Evolutionary conservation across 177 flowering plant species (phyloP).

Genomic region (Vitis hybrid): DNA sequence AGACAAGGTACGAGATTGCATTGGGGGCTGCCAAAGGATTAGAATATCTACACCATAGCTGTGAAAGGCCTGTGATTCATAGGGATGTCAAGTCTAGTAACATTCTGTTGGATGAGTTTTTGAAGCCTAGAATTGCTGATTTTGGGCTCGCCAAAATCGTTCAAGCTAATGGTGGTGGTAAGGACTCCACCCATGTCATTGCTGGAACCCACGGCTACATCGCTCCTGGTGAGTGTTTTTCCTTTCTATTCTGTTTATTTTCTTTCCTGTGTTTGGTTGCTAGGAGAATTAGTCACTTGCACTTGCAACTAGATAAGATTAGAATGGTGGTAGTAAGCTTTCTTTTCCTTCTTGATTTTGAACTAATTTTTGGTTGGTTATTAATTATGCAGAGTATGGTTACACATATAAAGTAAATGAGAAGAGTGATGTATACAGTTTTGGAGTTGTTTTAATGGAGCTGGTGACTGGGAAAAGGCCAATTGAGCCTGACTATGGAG

Average conservation of each 20-base stretch:
- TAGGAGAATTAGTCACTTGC: background rate
- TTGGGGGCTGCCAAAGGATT: constrained; percentile 62
- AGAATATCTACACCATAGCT: constrained; percentile 69
- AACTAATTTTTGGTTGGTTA: too few relatives aligned
- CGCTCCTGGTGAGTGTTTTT: constrained; percentile 50
- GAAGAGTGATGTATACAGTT: constrained; percentile 77
- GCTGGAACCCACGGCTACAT: constrained; percentile 69
- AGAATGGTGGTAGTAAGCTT: too few relatives aligned
- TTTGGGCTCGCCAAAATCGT: constrained; percentile 66
- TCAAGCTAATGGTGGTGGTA: constrained; percentile 21
- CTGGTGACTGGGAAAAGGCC: constrained; percentile 65
- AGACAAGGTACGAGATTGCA: constrained; percentile 51
- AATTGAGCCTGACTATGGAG: constrained; percentile 61
- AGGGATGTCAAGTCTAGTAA: constrained; percentile 78
- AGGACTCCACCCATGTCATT: constrained; percentile 50
- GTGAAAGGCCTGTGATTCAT: constrained; percentile 56
- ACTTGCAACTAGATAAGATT: too few relatives aligned
- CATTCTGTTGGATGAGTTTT: constrained; percentile 58
- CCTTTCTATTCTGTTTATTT: background rate
- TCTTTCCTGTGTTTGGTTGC: background rate
- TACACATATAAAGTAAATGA: constrained; percentile 65
- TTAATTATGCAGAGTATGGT: constrained; percentile 52
- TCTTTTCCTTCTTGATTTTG: too few relatives aligned
- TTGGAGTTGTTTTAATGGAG: constrained; percentile 77
- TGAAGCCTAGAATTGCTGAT: constrained; percentile 71